Base-by-base conservation (phyloP, 345 rosid species). In the Citrus maxima region DNA sequence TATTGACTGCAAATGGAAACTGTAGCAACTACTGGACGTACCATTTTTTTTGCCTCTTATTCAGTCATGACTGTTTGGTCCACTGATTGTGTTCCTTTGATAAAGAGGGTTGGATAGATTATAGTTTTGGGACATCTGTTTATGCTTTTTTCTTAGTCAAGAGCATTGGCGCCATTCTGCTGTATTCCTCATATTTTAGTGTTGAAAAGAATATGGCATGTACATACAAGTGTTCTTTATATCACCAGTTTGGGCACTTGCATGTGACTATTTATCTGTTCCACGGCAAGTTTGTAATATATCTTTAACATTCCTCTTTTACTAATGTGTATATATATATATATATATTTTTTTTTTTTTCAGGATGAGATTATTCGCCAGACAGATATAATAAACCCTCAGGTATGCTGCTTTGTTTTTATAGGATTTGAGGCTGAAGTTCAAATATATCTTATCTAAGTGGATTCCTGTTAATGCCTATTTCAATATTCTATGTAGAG, bases 371-470 rank as follows among this genome's bases (percentile, higher is more conserved):
- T 94, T 69, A 84, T 93, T 64, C 80, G 71, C 81, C 83, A 70
- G 74, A 83, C 93, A 85, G 95, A 93, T 81, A 96, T 88, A 28
- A 82, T 96, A 78, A 96, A 90, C 79, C 98, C 97, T 49, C 97
- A 94, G 99, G 98, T 94, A 91, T 58, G 77, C 73, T 76, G 65
- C 51, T 66, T 67, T 58, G 56, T 65, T 37, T 71, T 72, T 75
- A 10, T 38, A 42, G 34, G 37, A 14, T 55, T 16, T 73, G 56
- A 58, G 60, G 32, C 30, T 18, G 63, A 72, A 73, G 40, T 7
- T 42, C 64, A 51, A 9, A 30, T 28, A 46, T 34, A 28, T 67
- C 10, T 55, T 38, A 30, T 13, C 4, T 46, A 12, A 16, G 4
- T 32, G 68, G 19, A 70, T 42, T 24, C 19, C 22, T 24, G 46